Evolutionary conservation across 2,329 filamentous ascomycete genomes (phyloP).

Genomic region (Cladosporium sp.): DNA sequence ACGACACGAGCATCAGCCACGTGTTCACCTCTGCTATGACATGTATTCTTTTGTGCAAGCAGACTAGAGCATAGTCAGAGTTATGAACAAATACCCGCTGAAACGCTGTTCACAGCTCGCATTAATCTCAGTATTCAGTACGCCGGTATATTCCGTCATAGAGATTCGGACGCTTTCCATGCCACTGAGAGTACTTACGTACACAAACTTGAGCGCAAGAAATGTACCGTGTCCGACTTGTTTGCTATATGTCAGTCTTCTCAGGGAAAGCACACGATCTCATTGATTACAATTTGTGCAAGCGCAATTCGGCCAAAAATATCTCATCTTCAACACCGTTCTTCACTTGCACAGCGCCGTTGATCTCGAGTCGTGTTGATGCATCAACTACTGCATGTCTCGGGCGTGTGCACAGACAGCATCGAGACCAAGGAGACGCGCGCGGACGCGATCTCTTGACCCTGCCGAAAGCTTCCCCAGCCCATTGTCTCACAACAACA

Average conservation of each 20-base stretch:
- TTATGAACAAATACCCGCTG: too few relatives aligned
- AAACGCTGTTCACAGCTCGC: too few relatives aligned
- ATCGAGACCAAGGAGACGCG: not conserved
- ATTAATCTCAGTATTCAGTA: too few relatives aligned
- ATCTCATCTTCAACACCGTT: not conserved
- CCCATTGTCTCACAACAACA: conserved; percentile 11
- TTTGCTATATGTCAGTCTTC: not conserved
- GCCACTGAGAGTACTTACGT: too few relatives aligned
- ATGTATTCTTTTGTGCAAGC: too few relatives aligned
- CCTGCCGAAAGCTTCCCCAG: conserved; percentile 10
- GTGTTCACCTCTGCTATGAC: too few relatives aligned
- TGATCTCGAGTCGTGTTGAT: conserved; percentile 6
- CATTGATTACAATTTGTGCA: not conserved
- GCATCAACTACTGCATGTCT: conserved; percentile 10
- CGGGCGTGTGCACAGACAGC: not conserved
- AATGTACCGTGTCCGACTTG: not conserved
- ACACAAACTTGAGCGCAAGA: too few relatives aligned
- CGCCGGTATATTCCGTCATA: too few relatives aligned
- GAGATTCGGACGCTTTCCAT: too few relatives aligned
- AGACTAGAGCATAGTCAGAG: too few relatives aligned
- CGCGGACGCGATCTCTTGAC: conserved; percentile 4
- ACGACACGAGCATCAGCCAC: too few relatives aligned
- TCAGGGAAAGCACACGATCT: not conserved
- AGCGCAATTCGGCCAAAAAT: not conserved
- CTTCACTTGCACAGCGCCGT: conserved; percentile 2